Base-by-base conservation (phyloP, 164 flowering plant genomes). In the Annona cherimola region DNA sequence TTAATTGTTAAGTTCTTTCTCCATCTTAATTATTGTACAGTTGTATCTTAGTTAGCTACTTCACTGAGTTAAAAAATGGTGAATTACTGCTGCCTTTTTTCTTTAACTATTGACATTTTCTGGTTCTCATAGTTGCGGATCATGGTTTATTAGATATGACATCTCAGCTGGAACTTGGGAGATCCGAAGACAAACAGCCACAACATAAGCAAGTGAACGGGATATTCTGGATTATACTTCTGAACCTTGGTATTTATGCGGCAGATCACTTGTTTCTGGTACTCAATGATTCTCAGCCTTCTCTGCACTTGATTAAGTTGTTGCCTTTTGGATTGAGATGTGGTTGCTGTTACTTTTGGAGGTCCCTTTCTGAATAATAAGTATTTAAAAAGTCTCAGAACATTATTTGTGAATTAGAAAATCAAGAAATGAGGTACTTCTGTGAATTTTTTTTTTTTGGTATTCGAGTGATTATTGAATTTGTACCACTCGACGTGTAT, bases 261-360 rank as follows among this genome's bases (percentile, higher is more conserved):
- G 97, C 95, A 12, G 97, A 91, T 85, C 97, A 92, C 75, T 79
- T 87, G 68, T 83, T 94, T 76, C 96, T 83, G 94, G 97, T 94
- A 80, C 44, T 59, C 19, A 40, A 4, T 5, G 11, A 61, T 41
- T 19, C 35, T 65, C n/a, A 39, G 9, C 57, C 9, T 8, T 40
- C 41, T 11, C 2, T 39, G 62, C 39, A 41, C 40, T 69, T 69
- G 61, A n/a, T 43, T 7, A 4, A 59, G 44, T 9, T 68, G n/a
- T 46, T 68, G 12, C 35, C 7, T 26, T 45, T 66, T 64, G 44
- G 67, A 43, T 40, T 64, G 44, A 40, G 42, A 41, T 64, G 16
- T 64, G 18, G 14, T 50, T 50, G 57, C 14, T 11, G 57, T 8
- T 50, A 9, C 57, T 50, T 9, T 26, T 50, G 57, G 57, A 16